Evolutionary conservation across 495 filamentous ascomycete genomes (phyloP).

Genomic region (Neurospora sp.): DNA sequence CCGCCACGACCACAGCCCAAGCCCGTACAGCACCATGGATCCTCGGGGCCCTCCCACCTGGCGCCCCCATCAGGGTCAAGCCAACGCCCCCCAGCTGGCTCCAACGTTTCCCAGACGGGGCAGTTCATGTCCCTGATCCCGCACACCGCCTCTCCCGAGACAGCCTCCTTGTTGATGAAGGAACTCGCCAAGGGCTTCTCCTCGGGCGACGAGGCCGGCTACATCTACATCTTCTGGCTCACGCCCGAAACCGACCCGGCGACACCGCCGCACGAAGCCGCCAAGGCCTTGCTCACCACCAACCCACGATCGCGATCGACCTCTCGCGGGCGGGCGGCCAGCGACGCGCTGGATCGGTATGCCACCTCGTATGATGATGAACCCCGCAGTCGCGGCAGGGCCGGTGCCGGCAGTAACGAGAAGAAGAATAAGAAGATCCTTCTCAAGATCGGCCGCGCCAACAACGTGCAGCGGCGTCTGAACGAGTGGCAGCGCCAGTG

Average conservation of each 20-base stretch:
- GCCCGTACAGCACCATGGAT: slow-evolving; percentile 27
- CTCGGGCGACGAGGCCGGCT: slow-evolving; percentile 69
- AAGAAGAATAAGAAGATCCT: slow-evolving; percentile 45
- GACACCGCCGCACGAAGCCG: slow-evolving; percentile 46
- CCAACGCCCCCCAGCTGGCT: slow-evolving; percentile 12
- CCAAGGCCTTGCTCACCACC: slow-evolving; percentile 46
- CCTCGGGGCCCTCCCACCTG: slow-evolving; percentile 13
- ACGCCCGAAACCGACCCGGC: slow-evolving; percentile 44
- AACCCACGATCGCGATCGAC: slow-evolving; percentile 25
- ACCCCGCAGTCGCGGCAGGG: slow-evolving; percentile 1
- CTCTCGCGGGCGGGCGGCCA: slow-evolving; percentile 45
- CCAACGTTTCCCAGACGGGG: slow-evolving; percentile 32
- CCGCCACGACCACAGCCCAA: slow-evolving; percentile 29
- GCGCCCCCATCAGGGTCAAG: slow-evolving; percentile 3
- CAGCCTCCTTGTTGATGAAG: slow-evolving; percentile 51
- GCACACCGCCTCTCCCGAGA: slow-evolving; percentile 47
- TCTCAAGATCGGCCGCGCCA: slow-evolving; percentile 85
- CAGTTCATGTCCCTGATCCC: slow-evolving; percentile 63
- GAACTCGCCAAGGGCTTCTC: slow-evolving; percentile 82
- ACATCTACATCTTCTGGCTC: slow-evolving; percentile 98
- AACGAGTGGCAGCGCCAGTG: slow-evolving; percentile 93
- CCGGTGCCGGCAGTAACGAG: slow-evolving; percentile 5
- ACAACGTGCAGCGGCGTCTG: slow-evolving; percentile 81
- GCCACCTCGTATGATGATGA: slow-evolving; percentile 21
- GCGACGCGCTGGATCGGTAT: slow-evolving; percentile 56